Evolutionary conservation across 257 asterid genomes (phyloP).

Genomic region (Solanum sejunctum): DNA sequence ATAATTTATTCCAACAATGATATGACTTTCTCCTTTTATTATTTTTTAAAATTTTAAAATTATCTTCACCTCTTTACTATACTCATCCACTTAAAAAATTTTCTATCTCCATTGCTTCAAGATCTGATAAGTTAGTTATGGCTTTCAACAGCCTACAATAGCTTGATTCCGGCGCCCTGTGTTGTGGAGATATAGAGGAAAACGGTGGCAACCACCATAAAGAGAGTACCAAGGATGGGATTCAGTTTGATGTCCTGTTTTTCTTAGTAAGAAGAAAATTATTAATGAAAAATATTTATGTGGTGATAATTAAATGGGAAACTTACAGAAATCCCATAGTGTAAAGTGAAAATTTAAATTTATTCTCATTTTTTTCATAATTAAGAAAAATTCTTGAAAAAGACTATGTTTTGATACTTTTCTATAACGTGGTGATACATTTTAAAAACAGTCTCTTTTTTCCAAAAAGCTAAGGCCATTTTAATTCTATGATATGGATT

Average conservation of each 20-base stretch:
- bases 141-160: neutral
- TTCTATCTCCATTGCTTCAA: slow-evolving; percentile 12
- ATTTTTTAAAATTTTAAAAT: slow-evolving; percentile 3
- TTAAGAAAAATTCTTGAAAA: too few relatives aligned
- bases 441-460: too few relatives aligned
- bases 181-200: neutral
- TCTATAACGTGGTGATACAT: too few relatives aligned
- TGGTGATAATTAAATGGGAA: neutral
- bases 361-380: too few relatives aligned
- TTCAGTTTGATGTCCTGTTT: slow-evolving; percentile 6
- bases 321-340: too few relatives aligned
- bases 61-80: neutral
- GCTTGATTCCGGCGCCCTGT: neutral
- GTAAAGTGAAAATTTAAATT: too few relatives aligned
- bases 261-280: neutral
- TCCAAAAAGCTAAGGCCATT: too few relatives aligned
- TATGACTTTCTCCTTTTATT: slow-evolving; percentile 12
- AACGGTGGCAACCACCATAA: neutral
- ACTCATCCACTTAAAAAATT: slow-evolving; percentile 17
- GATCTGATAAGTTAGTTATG: slow-evolving; percentile 9
- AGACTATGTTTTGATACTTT: too few relatives aligned
- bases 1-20: too few relatives aligned
- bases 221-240: neutral
- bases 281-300: neutral
- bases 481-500: too few relatives aligned